Evolutionary conservation across 2,329 filamentous ascomycete genomes (phyloP), one percentile per base, ranked within the genome.

Genomic region (Achaetomium macrosporum): DNA sequence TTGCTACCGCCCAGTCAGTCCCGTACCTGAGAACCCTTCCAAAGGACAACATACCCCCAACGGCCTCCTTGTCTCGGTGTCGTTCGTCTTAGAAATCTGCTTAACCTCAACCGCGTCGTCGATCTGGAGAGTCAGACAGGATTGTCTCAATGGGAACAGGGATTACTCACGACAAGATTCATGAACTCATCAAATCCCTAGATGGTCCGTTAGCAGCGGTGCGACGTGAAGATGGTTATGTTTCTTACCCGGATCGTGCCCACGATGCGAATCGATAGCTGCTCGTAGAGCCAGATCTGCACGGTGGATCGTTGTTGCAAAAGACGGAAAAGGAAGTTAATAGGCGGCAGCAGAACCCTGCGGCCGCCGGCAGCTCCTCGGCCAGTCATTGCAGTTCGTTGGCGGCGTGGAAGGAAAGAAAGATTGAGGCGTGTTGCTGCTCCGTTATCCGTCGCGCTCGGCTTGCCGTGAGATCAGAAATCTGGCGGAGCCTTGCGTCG

Each of bases 151-250:
- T 33, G 8, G 35, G 47, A 33, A 30, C 37, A 40, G 41, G 43
- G 31, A 43, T 16, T 13, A 58, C 61, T 57, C 36, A 68, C 61
- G 37, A 97, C 93, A 46, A 99, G 77, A 74, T 99, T 99, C 91
- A 99, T 96, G 75, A 97, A 99, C 72, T 99, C 93, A 69, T 99
- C 93, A 62, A 99, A 99, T 13, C 93, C 91, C 90, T 96, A 57
- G 1, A 35, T 11, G 2, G n/a, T 2, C 19, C 15, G 50, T 58
- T 36, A 56, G 49, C 20, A 47, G 4, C 15, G 2, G n/a, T 49
- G 16, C 6, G 6, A 35, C 3, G 15, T 15, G 17, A 17, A n/a
- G 29, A n/a, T 11, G 11, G 12, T 8, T 3, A n/a, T 37, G 12
- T 11, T 13, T 11, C 84, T 59, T 71, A 95, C 92, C 66, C 93